Conservation (phyloP, 2,329 filamentous ascomycete genomes). For the Clarireedia hainanense region DNA sequence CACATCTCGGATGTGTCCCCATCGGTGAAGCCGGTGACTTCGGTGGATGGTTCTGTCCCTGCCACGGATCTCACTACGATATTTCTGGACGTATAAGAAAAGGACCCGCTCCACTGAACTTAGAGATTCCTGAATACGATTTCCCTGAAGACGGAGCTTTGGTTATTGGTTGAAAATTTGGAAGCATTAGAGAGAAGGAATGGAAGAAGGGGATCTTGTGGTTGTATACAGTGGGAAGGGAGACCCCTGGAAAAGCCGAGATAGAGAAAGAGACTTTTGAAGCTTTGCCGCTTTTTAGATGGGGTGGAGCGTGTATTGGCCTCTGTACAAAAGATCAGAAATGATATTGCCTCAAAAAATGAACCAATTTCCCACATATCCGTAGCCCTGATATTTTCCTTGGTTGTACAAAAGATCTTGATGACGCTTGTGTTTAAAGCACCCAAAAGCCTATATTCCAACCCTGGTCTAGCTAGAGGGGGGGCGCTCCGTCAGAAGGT, state of each 20-base stretch:
- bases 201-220: not conserved
- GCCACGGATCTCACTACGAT: conserved; percentile 99
- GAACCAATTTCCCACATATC: not conserved
- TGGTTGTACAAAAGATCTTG: not conserved
- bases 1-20: conserved; percentile 96
- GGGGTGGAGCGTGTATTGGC: conserved; percentile 23
- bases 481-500: not conserved
- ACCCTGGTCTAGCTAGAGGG: not conserved
- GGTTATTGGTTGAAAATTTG: conserved; percentile 74
- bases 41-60: conserved; percentile 99
- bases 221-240: conserved; percentile 10
- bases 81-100: conserved; percentile 97
- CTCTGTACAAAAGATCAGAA: conserved; percentile 11
- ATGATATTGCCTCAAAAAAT: conserved; percentile 7
- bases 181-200: not conserved
- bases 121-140: conserved; percentile 87
- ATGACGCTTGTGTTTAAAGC: not conserved
- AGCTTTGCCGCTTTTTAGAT: conserved; percentile 30
- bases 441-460: not conserved
- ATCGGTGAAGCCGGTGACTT: conserved; percentile 98
- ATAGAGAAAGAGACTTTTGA: conserved; percentile 29
- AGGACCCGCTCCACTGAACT: conserved; percentile 93
- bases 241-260: not conserved
- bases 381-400: no score
- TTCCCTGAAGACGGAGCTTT: conserved; percentile 87